phyloP scores from a whole-genome alignment of 2,329 filamentous ascomycete species.

The Venturia pyrina region DNA sequence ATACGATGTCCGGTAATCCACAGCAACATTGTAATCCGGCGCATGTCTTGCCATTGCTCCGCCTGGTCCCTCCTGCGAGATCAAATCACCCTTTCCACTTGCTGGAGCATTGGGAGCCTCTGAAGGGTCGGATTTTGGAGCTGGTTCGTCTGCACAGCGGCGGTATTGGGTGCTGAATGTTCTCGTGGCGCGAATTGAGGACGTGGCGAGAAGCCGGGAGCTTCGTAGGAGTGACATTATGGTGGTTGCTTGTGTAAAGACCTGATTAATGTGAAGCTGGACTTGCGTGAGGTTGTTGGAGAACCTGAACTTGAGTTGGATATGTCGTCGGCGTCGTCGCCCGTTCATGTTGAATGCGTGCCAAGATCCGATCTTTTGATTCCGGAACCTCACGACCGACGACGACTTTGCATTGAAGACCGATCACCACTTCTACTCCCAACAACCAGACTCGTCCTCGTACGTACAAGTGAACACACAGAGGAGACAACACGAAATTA shows the following conservation, averaged over 20 bases:
- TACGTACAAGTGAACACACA: neutral
- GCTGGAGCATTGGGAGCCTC: conserved; percentile 2
- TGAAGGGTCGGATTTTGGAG: conserved; percentile 1
- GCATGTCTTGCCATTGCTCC: conserved; percentile 48
- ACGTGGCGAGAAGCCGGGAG: neutral
- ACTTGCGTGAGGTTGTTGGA: neutral
- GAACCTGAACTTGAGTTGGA: neutral
- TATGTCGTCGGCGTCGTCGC: neutral
- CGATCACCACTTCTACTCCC: neutral
- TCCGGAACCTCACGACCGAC: neutral
- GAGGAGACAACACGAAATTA: conserved; percentile 12
- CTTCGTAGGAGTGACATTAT: conserved; percentile 57
- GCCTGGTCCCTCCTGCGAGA: conserved; percentile 3
- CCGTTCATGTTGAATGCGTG: neutral
- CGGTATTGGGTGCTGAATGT: conserved; percentile 1
- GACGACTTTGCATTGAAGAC: neutral
- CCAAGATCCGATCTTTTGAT: neutral
- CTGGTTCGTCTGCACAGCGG: conserved; percentile 2
- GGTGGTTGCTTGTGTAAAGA: neutral
- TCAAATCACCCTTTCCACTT: neutral
- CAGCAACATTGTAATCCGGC: conserved; percentile 69
- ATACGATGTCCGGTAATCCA: conserved; percentile 89
- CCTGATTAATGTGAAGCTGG: neutral
- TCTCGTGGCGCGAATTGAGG: neutral
- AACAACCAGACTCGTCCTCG: neutral